Evolutionary conservation across 768 basidiomycete species (phyloP), one percentile per base, ranked within the genome.

Genomic region (Phaffia australis): DNA sequence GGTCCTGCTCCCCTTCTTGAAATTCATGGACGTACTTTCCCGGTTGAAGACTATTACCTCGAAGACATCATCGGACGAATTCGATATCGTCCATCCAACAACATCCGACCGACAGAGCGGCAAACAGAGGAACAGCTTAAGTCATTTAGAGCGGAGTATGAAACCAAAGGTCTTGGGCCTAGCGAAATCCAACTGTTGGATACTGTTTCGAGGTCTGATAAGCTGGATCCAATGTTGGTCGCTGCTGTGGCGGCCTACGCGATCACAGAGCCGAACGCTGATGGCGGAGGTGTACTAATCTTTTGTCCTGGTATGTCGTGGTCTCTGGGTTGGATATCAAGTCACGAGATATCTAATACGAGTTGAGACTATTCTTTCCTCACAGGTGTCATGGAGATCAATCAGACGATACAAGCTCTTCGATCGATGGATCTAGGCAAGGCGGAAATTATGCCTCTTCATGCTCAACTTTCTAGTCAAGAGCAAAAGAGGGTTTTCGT

Each of bases 401-500:
- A 64, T 15, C 69, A 70, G 19, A 65, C 69, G 1, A 72, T 72
- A 50, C 68, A 71, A 9, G 73, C 73, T 11, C 71, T 75, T 54
- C 64, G 64, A 15, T 50, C 65, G 9, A 59, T 74, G 49, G 63
- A 71, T 5, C 69, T 74, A 3, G 74, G 71, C 8, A 62, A 59
- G 18, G 75, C 72, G 32, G 74, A 75, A 59, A 75, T 77, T 58
- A 79, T 91, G 29, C 88, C 92, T 0, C 81, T 97, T 0, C 92
- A 95, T 72, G 89, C 92, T 15, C 93, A 94, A 74, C 79, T 95
- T 25, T 84, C 89, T 0, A 87, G 80, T 49, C 84, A 86, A 16
- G 91, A 95, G 72, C 93, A 97, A 74, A 82, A 84, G 18, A 78
- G 78, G 9, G 87, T 92, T 0, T 97, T 95, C 72, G 76, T 80